Evolutionary conservation across 306 rosid species (phyloP), one percentile per base, ranked within the genome.

Genomic region (Oxytropis ochrocephala): DNA sequence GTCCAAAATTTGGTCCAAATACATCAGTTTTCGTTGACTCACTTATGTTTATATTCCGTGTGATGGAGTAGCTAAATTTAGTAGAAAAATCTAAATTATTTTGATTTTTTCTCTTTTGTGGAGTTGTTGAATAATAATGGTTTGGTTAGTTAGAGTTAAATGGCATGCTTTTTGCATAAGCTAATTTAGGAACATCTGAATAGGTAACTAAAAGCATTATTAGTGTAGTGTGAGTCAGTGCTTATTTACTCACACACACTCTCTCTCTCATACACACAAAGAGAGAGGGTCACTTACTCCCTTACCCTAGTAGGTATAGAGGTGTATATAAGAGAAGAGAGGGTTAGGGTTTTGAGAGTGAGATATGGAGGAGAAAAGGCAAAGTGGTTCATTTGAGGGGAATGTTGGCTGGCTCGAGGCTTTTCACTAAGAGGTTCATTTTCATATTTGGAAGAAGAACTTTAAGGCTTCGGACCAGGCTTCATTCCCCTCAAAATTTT

Each of bases 381-480:
- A 5, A 3, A 5, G 9, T 38, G 43, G 2, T 41, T 10, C 1
- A 5, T 41, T 89, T 89, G 96, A 77, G 88, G 90, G 92, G 96
- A 89, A 89, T 86, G 96, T 86, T 86, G 96, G 90, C 92, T 89
- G 92, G 96, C 92, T 89, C 92, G 96, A 89, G 86, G 88, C 91
- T 84, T 82, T 75, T 73, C 49, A 43, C 68, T 6, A 13, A 41
- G 19, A 43, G 48, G 60, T 75, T 81, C 73, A 60, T 2, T 27
- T 38, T 55, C 1, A 49, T 49, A 6, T 5, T n/a, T 52, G 17
- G 70, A 69, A 59, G 70, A 69, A 59, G 84, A 75, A 70, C 71
- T 51, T 39, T 32, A 76, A 80, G 80, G 86, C 90, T 83, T 89
- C 92, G 96, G 96, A 86, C 92, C 96, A 89, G 92, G 92, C 92